Conservation (phyloP, 257 asterid species). For the Buddleja alternifolia region DNA sequence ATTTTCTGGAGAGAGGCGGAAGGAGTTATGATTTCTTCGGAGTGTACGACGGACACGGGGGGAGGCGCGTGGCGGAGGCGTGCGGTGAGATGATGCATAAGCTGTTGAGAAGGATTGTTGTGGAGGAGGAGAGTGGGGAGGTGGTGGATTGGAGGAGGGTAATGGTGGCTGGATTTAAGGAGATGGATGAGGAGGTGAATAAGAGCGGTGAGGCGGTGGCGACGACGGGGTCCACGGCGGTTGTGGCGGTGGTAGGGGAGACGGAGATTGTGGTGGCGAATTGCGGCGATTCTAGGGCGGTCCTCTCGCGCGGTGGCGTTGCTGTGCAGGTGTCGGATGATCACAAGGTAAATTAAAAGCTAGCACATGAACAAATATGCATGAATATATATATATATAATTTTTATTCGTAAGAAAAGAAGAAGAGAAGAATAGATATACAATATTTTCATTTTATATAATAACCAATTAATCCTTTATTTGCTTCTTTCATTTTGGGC, state of each 20-base stretch:
- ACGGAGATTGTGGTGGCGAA: constrained; percentile 72
- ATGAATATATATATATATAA: not conserved
- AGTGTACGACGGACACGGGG: constrained; percentile 84
- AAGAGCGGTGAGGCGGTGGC: constrained; percentile 48
- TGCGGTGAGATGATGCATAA: constrained; percentile 60
- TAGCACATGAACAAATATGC: too few species aligned
- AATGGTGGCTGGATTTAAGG: constrained; percentile 54
- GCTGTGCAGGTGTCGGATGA: constrained; percentile 65
- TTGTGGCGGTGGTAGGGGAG: constrained; percentile 70
- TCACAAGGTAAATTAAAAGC: constrained; percentile 62
- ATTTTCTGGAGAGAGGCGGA: constrained; percentile 41
- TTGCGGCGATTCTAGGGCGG: constrained; percentile 88
- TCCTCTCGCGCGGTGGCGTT: constrained; percentile 60
- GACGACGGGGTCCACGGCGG: constrained; percentile 73
- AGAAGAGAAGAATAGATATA: too few species aligned
- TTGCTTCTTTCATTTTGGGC: too few species aligned
- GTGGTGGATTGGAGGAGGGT: constrained; percentile 52
- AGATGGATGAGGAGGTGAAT: constrained; percentile 69
- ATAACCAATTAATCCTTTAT: too few species aligned
- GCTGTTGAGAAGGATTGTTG: constrained; percentile 32
- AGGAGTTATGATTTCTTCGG: constrained; percentile 56
- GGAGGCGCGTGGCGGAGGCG: constrained; percentile 62
- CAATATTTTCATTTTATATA: too few species aligned
- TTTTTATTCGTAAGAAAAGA: too few species aligned
- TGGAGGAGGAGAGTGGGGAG: constrained; percentile 11